Percentiles rank a stretch among this genome's conserved stretches.
These are phyloP conservation scores for Termitomyces sp. DNA, from an alignment of 768 basidiomycete species.

Conservation along the genomic window DNA sequence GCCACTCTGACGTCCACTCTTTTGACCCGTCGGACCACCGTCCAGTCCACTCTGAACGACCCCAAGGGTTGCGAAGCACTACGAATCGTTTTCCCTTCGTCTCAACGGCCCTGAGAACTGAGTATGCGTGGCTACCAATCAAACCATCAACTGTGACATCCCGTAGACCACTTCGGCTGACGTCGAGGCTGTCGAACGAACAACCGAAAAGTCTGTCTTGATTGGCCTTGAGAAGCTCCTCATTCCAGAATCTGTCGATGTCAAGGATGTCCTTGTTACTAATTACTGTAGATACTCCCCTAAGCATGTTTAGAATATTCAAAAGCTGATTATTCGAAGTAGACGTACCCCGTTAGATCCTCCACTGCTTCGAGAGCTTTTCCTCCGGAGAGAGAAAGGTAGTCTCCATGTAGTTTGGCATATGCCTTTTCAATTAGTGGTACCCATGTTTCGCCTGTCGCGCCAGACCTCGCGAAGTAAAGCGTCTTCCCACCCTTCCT, in stretches of 20 bases:
- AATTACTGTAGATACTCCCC: conserved; percentile 42
- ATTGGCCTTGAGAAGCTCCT: conserved; percentile 48
- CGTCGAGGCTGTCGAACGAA: conserved; percentile 34
- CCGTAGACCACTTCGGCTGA: conserved; percentile 21
- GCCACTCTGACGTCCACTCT: conserved; percentile 41
- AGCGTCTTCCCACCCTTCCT: conserved; percentile 45
- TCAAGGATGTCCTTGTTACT: conserved; percentile 50
- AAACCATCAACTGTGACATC: conserved; percentile 27
- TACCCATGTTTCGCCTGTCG: conserved; percentile 52
- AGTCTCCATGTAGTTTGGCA: conserved; percentile 52
- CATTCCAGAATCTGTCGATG: conserved; percentile 47
- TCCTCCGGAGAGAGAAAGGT: conserved; percentile 31
- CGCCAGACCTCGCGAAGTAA: conserved; percentile 47
- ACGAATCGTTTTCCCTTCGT: conserved; percentile 38
- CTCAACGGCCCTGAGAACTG: conserved; percentile 38
- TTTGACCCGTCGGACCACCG: conserved; percentile 39
- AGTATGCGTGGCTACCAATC: conserved; percentile 38
- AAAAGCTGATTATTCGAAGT: background rate
- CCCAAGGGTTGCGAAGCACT: conserved; percentile 44
- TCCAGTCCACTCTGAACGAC: conserved; percentile 37
- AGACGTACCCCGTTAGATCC: conserved; percentile 50
- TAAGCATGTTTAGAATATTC: conserved; percentile 11
- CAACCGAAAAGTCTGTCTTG: conserved; percentile 53
- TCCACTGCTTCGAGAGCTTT: conserved; percentile 47
- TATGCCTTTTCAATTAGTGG: conserved; percentile 60